phyloP scores from a whole-genome alignment of 78 protist genomes.

The Mastigamoeba balamuthi region DNA sequence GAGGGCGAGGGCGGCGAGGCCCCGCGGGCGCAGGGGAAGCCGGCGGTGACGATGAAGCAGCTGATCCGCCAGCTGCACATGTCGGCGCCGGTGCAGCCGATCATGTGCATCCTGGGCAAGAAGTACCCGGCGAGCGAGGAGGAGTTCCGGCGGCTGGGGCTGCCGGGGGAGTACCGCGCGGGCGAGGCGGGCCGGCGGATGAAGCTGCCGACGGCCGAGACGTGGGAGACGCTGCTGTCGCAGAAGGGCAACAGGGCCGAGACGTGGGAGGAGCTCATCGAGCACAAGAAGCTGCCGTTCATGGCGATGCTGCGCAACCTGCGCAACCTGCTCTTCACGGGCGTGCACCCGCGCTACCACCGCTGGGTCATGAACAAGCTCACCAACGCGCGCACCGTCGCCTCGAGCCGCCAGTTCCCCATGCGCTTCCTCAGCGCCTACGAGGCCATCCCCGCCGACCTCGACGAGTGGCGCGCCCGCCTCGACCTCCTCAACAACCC shows the following conservation, averaged over 20 bases:
- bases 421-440: constrained; percentile 63
- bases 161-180: constrained; percentile 57
- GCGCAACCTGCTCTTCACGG: constrained; percentile 59
- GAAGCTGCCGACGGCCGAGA: constrained; percentile 65
- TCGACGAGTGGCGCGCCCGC: neutral
- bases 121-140: constrained; percentile 54
- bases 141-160: constrained; percentile 20
- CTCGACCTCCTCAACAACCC: neutral
- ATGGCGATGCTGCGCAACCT: constrained; percentile 85
- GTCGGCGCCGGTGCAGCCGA: constrained; percentile 29
- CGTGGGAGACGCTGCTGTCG: constrained; percentile 76
- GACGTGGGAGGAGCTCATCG: constrained; percentile 67
- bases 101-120: constrained; percentile 70
- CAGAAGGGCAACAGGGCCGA: constrained; percentile 56
- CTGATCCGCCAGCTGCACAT: constrained; percentile 70
- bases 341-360: constrained; percentile 11
- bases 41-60: constrained; percentile 42
- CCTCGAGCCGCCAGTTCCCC: constrained; percentile 56
- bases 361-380: constrained; percentile 16
- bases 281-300: constrained; percentile 59
- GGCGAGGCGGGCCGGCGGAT: constrained; percentile 55
- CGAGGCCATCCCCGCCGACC: constrained; percentile 28
- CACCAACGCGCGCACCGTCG: constrained; percentile 39
- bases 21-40: neutral
- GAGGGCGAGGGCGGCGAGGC: neutral